phyloP scores from a whole-genome alignment of 1,139 yeast species.

The Ogataea hybrid region DNA sequence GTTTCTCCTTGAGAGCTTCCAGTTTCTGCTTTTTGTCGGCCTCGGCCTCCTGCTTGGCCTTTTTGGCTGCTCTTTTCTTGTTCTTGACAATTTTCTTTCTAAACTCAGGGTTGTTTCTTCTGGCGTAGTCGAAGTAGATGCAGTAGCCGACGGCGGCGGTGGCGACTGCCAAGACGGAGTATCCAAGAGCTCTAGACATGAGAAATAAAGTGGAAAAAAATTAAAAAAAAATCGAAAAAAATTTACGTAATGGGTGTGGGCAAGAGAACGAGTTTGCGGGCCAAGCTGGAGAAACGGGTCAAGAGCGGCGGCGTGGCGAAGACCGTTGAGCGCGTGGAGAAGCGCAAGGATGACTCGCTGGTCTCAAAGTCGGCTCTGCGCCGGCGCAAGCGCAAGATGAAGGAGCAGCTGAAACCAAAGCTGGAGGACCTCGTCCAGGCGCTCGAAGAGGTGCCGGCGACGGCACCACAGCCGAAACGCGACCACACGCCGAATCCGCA shows the following conservation, averaged over 20 bases:
- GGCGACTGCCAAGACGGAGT: conserved; percentile 50
- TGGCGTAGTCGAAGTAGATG: conserved; percentile 84
- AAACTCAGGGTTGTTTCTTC: conserved; percentile 81
- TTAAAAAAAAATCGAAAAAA: background rate
- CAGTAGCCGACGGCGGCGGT: conserved; percentile 75
- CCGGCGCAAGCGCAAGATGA: conserved; percentile 62
- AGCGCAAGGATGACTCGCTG: conserved; percentile 12
- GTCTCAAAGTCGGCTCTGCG: conserved; percentile 64
- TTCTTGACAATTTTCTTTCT: conserved; percentile 70
- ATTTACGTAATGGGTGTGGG: conserved; percentile 38
- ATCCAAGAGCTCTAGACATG: conserved; percentile 37
- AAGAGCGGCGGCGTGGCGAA: background rate
- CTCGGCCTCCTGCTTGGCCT: conserved; percentile 54
- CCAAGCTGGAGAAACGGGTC: conserved; percentile 34
- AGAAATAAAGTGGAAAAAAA: background rate
- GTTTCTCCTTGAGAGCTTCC: conserved; percentile 57
- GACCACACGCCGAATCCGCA: conserved; percentile 60
- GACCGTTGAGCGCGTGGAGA: background rate
- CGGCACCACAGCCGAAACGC: conserved; percentile 27
- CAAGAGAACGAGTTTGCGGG: conserved; percentile 46
- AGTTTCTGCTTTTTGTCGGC: conserved; percentile 60
- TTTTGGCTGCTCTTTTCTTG: conserved; percentile 56
- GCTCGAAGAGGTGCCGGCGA: conserved; percentile 31
- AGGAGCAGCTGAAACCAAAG: conserved; percentile 59
- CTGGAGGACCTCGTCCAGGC: conserved; percentile 60